Conservation (phyloP, 2,329 filamentous ascomycete genomes). For the Calonectria ilicicola region DNA sequence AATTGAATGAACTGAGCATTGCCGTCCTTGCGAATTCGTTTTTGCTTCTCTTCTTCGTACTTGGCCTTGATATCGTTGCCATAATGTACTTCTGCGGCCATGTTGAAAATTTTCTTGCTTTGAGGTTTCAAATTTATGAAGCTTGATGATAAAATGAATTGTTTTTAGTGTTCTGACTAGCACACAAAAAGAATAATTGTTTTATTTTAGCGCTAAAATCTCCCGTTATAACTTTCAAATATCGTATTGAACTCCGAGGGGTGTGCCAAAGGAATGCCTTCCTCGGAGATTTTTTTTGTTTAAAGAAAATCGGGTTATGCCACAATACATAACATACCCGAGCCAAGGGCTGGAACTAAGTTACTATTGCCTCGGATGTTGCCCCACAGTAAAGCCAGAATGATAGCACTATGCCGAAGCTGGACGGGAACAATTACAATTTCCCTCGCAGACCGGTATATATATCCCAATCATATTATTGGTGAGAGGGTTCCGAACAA, state of each 20-base stretch:
- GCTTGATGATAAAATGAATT: neutral
- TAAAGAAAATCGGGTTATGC: neutral
- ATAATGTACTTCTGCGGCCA: neutral
- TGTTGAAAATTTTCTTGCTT: neutral
- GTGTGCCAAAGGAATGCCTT: fast-evolving
- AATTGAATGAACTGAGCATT: neutral
- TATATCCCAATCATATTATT: neutral
- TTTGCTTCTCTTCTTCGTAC: neutral
- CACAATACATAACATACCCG: neutral
- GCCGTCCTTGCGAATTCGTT: neutral
- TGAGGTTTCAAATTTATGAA: neutral
- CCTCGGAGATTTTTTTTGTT: neutral
- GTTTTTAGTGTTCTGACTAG: neutral
- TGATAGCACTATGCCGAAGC: neutral
- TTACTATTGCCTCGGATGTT: neutral
- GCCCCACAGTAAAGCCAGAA: neutral
- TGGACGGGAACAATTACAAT: neutral
- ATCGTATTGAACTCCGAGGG: neutral
- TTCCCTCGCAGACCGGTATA: neutral
- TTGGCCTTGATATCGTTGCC: neutral
- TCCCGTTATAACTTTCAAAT: no score
- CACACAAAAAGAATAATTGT: neutral
- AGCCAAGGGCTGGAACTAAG: neutral
- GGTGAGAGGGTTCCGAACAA: neutral
- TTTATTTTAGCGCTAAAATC: no score